These are phyloP conservation scores for Penicillium chermesinum DNA, from an alignment of 495 filamentous ascomycete genomes.

Conservation along the genomic window DNA sequence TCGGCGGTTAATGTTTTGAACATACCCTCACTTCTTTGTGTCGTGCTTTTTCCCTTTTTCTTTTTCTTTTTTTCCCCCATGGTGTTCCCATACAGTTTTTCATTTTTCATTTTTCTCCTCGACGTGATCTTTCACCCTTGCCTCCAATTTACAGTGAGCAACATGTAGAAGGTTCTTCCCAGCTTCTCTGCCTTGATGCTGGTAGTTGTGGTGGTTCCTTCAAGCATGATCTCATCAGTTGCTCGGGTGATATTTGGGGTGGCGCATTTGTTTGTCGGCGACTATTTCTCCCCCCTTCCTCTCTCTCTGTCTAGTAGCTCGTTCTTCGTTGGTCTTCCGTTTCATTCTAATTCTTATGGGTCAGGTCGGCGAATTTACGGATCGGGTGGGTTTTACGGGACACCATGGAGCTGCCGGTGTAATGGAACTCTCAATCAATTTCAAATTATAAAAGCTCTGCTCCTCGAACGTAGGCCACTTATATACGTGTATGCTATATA, in stretches of 20 bases:
- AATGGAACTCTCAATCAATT: constrained; percentile 25
- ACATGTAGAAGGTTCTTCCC: neutral
- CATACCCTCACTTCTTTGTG: constrained; percentile 31
- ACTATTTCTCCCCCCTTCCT: neutral
- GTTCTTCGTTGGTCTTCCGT: neutral
- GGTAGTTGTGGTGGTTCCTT: neutral
- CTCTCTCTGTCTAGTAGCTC: neutral
- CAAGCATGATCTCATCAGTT: neutral
- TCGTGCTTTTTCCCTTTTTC: constrained; percentile 8
- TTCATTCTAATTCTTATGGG: constrained; percentile 28
- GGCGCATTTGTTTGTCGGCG: neutral
- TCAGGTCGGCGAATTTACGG: constrained; percentile 36
- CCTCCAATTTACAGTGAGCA: neutral
- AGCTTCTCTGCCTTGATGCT: neutral
- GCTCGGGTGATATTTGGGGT: neutral
- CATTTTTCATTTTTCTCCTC: constrained; percentile 3
- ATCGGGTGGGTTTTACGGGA: constrained; percentile 18
- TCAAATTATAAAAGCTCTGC: neutral
- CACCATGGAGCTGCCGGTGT: constrained; percentile 24
- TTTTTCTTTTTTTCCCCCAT: constrained; percentile 1
- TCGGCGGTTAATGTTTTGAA: constrained; percentile 20
- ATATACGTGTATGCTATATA: too few species aligned
- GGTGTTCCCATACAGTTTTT: neutral
- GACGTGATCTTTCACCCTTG: neutral
- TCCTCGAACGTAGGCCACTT: too few species aligned